phyloP scores from a whole-genome alignment of 495 filamentous ascomycete species.

The Podospora australis region DNA sequence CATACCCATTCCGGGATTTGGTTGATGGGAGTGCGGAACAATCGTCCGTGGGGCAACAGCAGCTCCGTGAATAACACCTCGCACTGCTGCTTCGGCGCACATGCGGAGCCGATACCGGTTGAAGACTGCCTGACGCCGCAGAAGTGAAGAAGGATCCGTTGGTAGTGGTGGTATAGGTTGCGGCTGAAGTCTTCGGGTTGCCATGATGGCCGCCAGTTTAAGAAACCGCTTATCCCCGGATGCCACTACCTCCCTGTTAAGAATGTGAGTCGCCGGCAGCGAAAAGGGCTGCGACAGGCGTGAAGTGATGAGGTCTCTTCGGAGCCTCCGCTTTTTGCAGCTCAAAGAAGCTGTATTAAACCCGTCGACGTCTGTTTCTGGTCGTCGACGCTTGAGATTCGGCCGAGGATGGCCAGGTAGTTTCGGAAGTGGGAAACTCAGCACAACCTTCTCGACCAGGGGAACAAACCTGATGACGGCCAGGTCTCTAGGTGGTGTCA shows the following conservation, averaged over 20 bases:
- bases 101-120: constrained; percentile 25
- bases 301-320: constrained; percentile 58
- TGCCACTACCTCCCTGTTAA: constrained; percentile 43
- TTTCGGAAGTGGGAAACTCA: constrained; percentile 14
- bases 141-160: constrained; percentile 17
- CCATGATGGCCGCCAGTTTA: constrained; percentile 23
- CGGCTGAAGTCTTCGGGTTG: constrained; percentile 14
- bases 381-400: constrained; percentile 49
- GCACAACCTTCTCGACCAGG: constrained; percentile 7
- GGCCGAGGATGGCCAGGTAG: constrained; percentile 7
- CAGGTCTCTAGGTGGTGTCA: too few species aligned
- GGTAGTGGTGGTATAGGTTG: constrained; percentile 7
- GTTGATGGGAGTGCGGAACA: constrained; percentile 10
- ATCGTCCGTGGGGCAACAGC: constrained; percentile 6
- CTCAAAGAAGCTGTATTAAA: constrained; percentile 39
- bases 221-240: constrained; percentile 49
- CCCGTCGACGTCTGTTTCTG: constrained; percentile 57
- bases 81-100: constrained; percentile 10
- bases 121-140: constrained; percentile 26
- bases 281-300: constrained; percentile 63
- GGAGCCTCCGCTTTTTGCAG: constrained; percentile 63
- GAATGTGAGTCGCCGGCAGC: constrained; percentile 59
- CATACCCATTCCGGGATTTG: not conserved
- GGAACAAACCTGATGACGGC: not conserved
- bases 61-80: too few species aligned